phyloP scores from a whole-genome alignment of 108 stramenopile genomes.

The Skeletonema potamos region DNA sequence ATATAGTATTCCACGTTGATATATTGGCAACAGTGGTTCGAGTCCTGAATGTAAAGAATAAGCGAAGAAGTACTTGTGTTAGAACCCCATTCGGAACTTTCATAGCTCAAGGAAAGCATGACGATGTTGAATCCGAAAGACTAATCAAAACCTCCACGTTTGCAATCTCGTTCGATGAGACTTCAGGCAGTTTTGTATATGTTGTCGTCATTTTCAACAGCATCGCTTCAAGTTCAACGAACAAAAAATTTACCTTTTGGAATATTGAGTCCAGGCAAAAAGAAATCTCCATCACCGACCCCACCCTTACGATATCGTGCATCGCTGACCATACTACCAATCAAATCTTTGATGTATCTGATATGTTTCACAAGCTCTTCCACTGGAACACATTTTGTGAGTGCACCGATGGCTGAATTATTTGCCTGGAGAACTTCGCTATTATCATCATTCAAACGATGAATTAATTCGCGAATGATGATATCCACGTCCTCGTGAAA shows the following conservation, averaged over 20 bases:
- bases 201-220: conserved; percentile 57
- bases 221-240: background rate
- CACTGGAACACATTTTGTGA: conserved; percentile 82
- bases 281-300: conserved; percentile 87
- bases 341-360: conserved; percentile 86
- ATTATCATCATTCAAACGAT: conserved; percentile 90
- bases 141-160: conserved; percentile 70
- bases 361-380: conserved; percentile 92
- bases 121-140: conserved; percentile 77
- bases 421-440: conserved; percentile 65
- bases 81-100: background rate
- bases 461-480: conserved; percentile 88
- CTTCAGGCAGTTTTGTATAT: conserved; percentile 34
- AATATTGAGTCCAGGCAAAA: conserved; percentile 94
- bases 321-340: conserved; percentile 91
- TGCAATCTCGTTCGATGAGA: background rate
- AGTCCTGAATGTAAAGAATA: conserved; percentile 58
- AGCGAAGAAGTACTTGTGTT: conserved; percentile 11
- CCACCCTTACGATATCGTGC: conserved; percentile 82
- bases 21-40: conserved; percentile 96
- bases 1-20: conserved; percentile 94
- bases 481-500: conserved; percentile 87
- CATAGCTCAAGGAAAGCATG: background rate
- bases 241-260: conserved; percentile 78
- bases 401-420: conserved; percentile 62